Base-by-base conservation (phyloP, 495 filamentous ascomycete genomes). In the Aspergillus funiculosus region DNA sequence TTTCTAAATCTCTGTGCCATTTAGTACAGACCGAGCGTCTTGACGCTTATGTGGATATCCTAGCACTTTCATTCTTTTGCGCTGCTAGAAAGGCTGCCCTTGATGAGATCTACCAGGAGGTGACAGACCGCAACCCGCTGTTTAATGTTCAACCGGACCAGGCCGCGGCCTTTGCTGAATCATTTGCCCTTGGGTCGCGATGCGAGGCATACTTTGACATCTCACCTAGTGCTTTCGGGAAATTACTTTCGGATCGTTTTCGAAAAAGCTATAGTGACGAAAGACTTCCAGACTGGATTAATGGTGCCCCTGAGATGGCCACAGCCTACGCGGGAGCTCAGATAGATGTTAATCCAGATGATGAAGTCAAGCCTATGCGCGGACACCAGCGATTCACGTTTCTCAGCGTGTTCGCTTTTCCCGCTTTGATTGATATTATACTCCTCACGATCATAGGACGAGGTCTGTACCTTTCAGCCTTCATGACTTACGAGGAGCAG, bases 151-250 rank as follows among this genome's bases (percentile, higher is more conserved):
- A 74, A 31, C 54, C 72, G 2, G 78, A 82, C 47, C 78, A 82
- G 51, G 77, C 79, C 6, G 78, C 75, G 6, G 74, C 74, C 7
- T 81, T 82, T 50, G 73, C 78, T 6, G 78, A 82, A 51, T 69
- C 75, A 0, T 82, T 80, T 52, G 78, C 77, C 2, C 64, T 79
- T 10, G 78, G 78, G 7, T 78, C 78, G 5, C 75, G 75, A 22
- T 82, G 78, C 48, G 78, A 80, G 28, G 68, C 73, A 0, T 82
- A 79, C 48, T 80, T 82, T 36, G 77, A 76, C 47, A 62, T 79
- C 11, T 63, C 63, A 11, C 75, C 78, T 4, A 75, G 70, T 29
- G 63, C 63, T 15, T 69, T 82, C 27, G 78, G 78, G 29, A 74
- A 71, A 51, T 53, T 82, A 15, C 57, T 82, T n/a, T 73, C 75